A percentile compares a stretch with the other conserved stretches of the same genome.
These are phyloP conservation scores for Carex pumila DNA, from an alignment of 176 grass and related monocot genomes.

Conservation along the genomic window DNA sequence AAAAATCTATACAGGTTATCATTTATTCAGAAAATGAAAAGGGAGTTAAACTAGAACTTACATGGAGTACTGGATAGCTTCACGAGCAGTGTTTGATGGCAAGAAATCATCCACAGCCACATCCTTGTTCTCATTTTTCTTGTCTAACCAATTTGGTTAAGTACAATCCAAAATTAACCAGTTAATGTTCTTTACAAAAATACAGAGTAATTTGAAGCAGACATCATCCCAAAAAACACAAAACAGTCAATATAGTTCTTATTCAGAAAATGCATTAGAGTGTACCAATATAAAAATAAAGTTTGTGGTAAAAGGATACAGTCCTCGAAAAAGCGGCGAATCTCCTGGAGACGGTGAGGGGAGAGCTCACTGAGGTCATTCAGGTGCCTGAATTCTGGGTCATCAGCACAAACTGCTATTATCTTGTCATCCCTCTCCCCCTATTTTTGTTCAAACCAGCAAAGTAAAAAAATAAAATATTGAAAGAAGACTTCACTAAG, in stretches of 20 bases:
- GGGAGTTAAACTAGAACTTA: slow-evolving; percentile 15
- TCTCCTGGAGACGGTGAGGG: slow-evolving; percentile 59
- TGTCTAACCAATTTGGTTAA: slow-evolving; percentile 33
- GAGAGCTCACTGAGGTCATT: slow-evolving; percentile 61
- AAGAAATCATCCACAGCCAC: slow-evolving; percentile 60
- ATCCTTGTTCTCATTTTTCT: slow-evolving; percentile 79
- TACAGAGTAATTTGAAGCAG: background rate
- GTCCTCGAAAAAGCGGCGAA: slow-evolving; percentile 65
- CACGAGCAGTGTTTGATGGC: slow-evolving; percentile 32
- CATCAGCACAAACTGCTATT: slow-evolving; percentile 67
- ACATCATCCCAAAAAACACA: background rate
- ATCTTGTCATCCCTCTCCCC: slow-evolving; percentile 76
- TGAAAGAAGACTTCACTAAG: background rate
- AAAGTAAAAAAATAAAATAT: background rate
- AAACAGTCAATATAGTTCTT: background rate
- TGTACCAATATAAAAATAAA: background rate
- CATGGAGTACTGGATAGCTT: slow-evolving; percentile 65
- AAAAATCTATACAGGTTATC: background rate
- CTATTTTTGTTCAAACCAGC: background rate
- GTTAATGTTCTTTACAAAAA: background rate
- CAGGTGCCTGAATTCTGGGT: slow-evolving; percentile 58
- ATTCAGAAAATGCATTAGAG: background rate
- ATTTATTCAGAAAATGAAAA: too few species aligned
- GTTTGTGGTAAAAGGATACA: slow-evolving; percentile 26
- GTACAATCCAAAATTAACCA: background rate